Evolutionary conservation across 2,329 filamentous ascomycete species (phyloP).

Genomic region (Zymoseptoria brevis): DNA sequence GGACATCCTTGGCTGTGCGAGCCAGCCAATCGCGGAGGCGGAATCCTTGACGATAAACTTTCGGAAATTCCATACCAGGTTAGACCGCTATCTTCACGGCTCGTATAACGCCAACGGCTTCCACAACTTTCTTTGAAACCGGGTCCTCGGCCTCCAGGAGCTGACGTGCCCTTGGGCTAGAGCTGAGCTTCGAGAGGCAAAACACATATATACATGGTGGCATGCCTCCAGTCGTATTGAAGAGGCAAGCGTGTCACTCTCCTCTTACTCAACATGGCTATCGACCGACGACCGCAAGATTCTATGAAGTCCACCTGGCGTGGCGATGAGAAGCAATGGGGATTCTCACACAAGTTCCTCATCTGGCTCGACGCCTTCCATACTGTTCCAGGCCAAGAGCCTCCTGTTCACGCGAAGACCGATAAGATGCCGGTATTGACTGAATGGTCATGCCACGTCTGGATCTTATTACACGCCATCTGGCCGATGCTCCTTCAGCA

Average conservation of each 20-base stretch:
- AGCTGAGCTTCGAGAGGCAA: not conserved
- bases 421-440: constrained; percentile 36
- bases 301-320: constrained; percentile 21
- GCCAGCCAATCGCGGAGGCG: not conserved
- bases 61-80: not conserved
- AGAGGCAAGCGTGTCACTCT: not conserved
- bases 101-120: not conserved
- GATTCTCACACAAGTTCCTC: constrained; percentile 13
- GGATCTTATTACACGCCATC: constrained; percentile 33
- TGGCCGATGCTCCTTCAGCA: constrained; percentile 35
- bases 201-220: not conserved
- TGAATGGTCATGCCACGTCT: constrained; percentile 31
- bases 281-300: constrained; percentile 14
- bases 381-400: constrained; percentile 4
- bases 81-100: not conserved
- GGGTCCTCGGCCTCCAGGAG: not conserved
- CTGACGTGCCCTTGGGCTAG: not conserved
- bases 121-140: not conserved
- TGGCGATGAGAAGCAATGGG: constrained; percentile 14
- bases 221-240: no score
- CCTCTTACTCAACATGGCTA: constrained; percentile 4
- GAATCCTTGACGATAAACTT: not conserved
- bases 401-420: constrained; percentile 14
- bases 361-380: constrained; percentile 12
- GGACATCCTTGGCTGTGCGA: not conserved